phyloP scores from a whole-genome alignment of 2,329 filamentous ascomycete species.

The Microdochium nivale region DNA sequence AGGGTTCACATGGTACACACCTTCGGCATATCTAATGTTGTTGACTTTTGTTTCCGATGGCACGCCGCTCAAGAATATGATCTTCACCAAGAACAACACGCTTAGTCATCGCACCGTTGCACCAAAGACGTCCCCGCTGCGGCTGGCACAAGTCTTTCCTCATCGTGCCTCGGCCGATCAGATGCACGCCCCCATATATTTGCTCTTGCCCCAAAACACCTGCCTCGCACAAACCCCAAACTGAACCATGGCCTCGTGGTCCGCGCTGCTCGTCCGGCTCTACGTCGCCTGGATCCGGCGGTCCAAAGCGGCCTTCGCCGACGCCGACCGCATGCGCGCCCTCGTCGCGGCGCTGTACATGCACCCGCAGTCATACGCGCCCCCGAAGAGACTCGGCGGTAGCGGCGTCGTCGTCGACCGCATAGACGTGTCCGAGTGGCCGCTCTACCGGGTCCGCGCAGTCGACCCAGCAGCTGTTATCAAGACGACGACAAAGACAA shows the following conservation, averaged over 20 bases:
- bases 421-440: slow-evolving; percentile 4
- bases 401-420: slow-evolving; percentile 1
- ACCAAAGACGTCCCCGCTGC: no score
- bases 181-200: no score
- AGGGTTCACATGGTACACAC: no score
- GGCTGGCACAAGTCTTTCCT: no score
- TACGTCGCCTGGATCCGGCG: not conserved
- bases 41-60: no score
- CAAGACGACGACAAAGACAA: not conserved
- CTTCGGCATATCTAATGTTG: no score
- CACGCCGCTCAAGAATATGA: no score
- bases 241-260: not conserved
- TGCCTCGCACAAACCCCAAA: no score
- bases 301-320: not conserved
- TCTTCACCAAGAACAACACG: no score
- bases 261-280: not conserved
- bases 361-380: not conserved
- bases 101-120: no score
- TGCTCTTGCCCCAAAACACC: no score
- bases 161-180: no score
- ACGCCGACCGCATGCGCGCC: not conserved
- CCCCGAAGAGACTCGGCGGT: slow-evolving; percentile 1
- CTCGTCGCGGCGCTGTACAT: not conserved
- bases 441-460: slow-evolving; percentile 3
- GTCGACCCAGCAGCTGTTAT: not conserved